These are phyloP conservation scores for Aspergillus panamensis DNA, from an alignment of 495 filamentous ascomycete species.

Conservation along the genomic window DNA sequence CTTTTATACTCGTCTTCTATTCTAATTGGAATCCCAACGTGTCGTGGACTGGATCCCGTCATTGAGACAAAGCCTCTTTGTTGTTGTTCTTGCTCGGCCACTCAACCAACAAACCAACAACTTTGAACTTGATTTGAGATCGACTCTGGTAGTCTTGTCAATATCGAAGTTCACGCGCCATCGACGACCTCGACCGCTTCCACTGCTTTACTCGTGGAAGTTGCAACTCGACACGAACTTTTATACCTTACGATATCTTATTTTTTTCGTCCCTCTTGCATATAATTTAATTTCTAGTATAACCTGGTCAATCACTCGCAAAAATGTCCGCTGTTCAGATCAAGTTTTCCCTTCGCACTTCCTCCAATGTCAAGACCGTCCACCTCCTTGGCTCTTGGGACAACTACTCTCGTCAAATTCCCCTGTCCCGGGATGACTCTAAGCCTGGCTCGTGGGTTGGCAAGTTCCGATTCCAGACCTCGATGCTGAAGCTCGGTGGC, in stretches of 20 bases:
- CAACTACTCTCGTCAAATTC: constrained; percentile 89
- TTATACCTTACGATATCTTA: constrained; percentile 16
- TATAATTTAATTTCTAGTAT: constrained; percentile 33
- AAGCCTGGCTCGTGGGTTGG: constrained; percentile 89
- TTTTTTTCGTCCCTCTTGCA: constrained; percentile 7
- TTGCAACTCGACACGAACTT: constrained; percentile 15
- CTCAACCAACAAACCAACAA: constrained; percentile 21
- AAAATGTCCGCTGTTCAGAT: constrained; percentile 84
- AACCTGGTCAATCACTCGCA: constrained; percentile 36
- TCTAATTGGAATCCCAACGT: constrained; percentile 17
- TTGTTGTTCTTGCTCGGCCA: constrained; percentile 18
- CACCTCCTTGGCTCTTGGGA: constrained; percentile 98
- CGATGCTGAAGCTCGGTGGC: constrained; percentile 74
- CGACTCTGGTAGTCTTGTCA: constrained; percentile 27
- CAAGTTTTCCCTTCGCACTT: constrained; percentile 89
- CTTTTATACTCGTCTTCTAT: constrained; percentile 16
- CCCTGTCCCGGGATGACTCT: constrained; percentile 80
- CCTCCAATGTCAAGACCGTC: constrained; percentile 94
- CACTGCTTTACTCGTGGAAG: no score
- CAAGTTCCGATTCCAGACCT: constrained; percentile 90
- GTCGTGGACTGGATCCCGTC: constrained; percentile 31
- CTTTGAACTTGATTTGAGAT: constrained; percentile 13
- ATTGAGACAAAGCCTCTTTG: constrained; percentile 4
- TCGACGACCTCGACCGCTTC: constrained; percentile 2
- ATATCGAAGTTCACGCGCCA: not conserved